phyloP scores from a whole-genome alignment of 1,139 yeast species.

The Zygosaccharomyces pseudobailii region DNA sequence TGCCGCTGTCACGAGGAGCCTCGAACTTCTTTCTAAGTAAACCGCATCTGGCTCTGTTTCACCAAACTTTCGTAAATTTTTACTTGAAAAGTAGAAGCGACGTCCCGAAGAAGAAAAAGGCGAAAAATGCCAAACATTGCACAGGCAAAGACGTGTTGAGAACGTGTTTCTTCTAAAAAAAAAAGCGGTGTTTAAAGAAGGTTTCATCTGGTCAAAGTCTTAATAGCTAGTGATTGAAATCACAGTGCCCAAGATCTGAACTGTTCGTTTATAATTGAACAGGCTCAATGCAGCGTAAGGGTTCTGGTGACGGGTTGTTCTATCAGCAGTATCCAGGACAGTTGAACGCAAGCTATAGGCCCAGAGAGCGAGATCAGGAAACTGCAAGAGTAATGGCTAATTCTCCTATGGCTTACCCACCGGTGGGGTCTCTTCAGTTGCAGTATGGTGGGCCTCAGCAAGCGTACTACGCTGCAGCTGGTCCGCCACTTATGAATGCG shows the following conservation, averaged over 20 bases:
- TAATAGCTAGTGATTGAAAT: not conserved
- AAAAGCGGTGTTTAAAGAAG: not conserved
- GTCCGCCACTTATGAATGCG: constrained; percentile 19
- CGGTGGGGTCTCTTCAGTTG: constrained; percentile 8
- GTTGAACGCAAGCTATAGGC: constrained; percentile 3
- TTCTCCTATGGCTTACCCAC: constrained; percentile 9
- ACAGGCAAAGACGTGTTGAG: not conserved
- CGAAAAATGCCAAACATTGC: not conserved
- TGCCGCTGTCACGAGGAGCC: not conserved
- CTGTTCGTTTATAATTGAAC: constrained; percentile 1
- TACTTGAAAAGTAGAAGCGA: not conserved
- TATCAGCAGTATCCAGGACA: constrained; percentile 6
- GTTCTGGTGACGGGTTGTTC: not conserved
- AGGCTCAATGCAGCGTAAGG: not conserved
- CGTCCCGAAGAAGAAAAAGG: constrained; percentile 2
- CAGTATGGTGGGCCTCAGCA: constrained; percentile 12
- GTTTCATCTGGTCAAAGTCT: not conserved
- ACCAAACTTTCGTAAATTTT: constrained; percentile 6
- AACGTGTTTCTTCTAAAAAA: constrained; percentile 5
- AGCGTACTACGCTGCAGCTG: constrained; percentile 8
- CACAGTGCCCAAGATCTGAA: constrained; percentile 2
- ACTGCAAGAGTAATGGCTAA: constrained; percentile 4
- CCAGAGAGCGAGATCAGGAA: constrained; percentile 5
- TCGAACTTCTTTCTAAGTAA: not conserved
- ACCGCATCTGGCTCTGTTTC: not conserved